Evolutionary conservation across 2,329 filamentous ascomycete genomes (phyloP).

Genomic region (Capronia epimyces): DNA sequence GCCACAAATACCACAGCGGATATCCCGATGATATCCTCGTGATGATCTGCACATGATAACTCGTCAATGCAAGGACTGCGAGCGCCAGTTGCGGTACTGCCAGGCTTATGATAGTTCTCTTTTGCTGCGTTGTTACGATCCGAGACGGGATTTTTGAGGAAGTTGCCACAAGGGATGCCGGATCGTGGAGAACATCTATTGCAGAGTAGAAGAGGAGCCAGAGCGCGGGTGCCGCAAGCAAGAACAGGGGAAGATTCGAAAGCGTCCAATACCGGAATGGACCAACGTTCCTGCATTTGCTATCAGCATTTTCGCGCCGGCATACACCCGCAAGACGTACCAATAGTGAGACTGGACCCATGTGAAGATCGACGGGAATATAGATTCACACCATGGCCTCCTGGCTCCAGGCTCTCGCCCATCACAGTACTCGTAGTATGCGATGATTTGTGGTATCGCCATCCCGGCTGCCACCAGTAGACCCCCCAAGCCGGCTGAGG

Average conservation of each 20-base stretch:
- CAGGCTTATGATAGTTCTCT: conserved; percentile 42
- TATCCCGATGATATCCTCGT: conserved; percentile 83
- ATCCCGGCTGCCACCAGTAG: conserved; percentile 62
- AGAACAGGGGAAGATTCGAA: conserved; percentile 79
- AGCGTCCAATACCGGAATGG: conserved; percentile 86
- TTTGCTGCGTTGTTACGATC: conserved; percentile 4
- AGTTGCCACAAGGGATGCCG: neutral
- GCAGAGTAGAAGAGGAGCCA: conserved; percentile 61
- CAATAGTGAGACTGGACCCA: conserved; percentile 90
- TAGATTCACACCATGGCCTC: conserved; percentile 68
- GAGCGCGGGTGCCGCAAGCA: conserved; percentile 75
- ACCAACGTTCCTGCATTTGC: conserved; percentile 67
- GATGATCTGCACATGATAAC: conserved; percentile 90
- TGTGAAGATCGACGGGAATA: conserved; percentile 80
- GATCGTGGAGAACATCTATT: conserved; percentile 13
- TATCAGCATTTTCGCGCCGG: conserved; percentile 22
- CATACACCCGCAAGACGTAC: conserved; percentile 47
- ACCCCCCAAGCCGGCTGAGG: conserved; percentile 61
- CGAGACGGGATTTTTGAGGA: neutral
- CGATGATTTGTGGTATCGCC: conserved; percentile 65
- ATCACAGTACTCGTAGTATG: conserved; percentile 67
- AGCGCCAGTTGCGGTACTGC: conserved; percentile 69
- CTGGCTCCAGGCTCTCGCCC: conserved; percentile 27
- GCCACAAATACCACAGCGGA: conserved; percentile 80
- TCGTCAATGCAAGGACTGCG: conserved; percentile 65